phyloP scores from a whole-genome alignment of 306 rosid species.

The Lathyrus tuberosus region DNA sequence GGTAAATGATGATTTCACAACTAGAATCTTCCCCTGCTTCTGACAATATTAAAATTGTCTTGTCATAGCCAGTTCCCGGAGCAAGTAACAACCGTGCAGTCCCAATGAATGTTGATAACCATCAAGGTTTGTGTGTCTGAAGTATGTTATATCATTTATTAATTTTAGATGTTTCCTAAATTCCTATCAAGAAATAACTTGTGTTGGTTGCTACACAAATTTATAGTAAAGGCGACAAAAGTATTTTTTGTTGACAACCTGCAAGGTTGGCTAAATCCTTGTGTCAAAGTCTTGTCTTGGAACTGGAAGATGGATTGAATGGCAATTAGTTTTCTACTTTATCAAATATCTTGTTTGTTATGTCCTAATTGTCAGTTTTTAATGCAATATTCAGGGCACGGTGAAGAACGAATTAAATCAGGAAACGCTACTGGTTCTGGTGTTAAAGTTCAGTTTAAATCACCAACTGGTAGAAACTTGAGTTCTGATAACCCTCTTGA shows the following conservation, averaged over 20 bases:
- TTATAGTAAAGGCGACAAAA: neutral
- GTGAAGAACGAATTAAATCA: slow-evolving; percentile 60
- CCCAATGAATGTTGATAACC: slow-evolving; percentile 56
- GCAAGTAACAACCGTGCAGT: slow-evolving; percentile 60
- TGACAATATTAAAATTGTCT: slow-evolving; percentile 41
- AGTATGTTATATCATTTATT: slow-evolving; percentile 2
- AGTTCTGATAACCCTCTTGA: slow-evolving; percentile 64
- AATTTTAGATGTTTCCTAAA: slow-evolving; percentile 20
- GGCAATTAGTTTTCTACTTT: slow-evolving; percentile 18
- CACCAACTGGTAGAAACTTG: slow-evolving; percentile 60
- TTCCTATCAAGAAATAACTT: slow-evolving; percentile 22
- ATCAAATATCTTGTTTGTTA: slow-evolving; percentile 4
- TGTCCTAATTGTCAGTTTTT: slow-evolving; percentile 41
- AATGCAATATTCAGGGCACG: slow-evolving; percentile 58
- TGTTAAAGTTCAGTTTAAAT: slow-evolving; percentile 70
- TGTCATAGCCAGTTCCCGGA: slow-evolving; percentile 69
- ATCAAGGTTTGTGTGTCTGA: slow-evolving; percentile 62
- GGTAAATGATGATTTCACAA: slow-evolving; percentile 23
- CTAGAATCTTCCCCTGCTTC: slow-evolving; percentile 29
- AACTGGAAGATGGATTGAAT: slow-evolving; percentile 7
- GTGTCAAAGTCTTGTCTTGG: slow-evolving; percentile 7
- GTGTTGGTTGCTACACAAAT: slow-evolving; percentile 1
- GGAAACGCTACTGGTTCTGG: slow-evolving; percentile 61
- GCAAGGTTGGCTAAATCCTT: slow-evolving; percentile 26
- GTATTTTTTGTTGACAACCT: slow-evolving; percentile 4